A percentile compares a stretch with the other conserved stretches of the same genome.
phyloP scores from a whole-genome alignment of 1,284 basidiomycete genomes.

The Cutaneotrichosporon sp. region DNA sequence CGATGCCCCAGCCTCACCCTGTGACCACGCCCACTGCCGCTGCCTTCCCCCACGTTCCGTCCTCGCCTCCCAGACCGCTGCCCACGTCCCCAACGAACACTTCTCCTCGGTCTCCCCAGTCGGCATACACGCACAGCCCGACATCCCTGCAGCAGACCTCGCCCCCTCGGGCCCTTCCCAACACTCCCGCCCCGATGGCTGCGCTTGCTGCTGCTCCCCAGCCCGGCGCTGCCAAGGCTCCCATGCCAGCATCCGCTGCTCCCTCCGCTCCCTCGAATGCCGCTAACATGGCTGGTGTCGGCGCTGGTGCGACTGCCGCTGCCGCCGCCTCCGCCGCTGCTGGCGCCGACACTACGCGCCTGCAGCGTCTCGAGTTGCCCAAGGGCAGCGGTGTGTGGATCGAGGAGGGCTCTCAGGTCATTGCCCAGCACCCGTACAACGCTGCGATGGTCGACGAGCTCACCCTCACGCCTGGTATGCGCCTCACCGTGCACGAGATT shows the following conservation, averaged over 20 bases:
- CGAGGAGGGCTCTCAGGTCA: slow-evolving; percentile 8
- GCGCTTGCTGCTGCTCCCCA: slow-evolving; percentile 1
- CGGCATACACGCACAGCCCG: slow-evolving; percentile 1
- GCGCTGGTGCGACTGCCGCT: not conserved
- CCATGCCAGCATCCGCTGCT: not conserved
- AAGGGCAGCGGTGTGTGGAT: slow-evolving; percentile 12
- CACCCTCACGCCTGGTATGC: slow-evolving; percentile 50
- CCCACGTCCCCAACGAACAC: not conserved
- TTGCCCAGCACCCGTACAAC: slow-evolving; percentile 27
- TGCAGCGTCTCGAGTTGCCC: slow-evolving; percentile 2
- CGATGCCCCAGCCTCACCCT: not conserved
- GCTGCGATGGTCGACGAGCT: slow-evolving; percentile 51
- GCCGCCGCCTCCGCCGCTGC: not conserved
- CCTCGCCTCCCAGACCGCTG: slow-evolving; percentile 1
- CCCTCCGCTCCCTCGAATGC: not conserved
- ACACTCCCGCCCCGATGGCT: not conserved
- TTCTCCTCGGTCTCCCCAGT: not conserved
- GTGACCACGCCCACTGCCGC: slow-evolving; percentile 1
- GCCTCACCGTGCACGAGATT: slow-evolving; percentile 40
- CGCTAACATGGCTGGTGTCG: slow-evolving; percentile 5
- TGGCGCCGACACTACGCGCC: slow-evolving; percentile 1
- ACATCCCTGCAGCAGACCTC: not conserved
- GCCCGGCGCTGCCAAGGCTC: not conserved
- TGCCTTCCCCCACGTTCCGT: not conserved
- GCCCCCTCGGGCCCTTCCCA: slow-evolving; percentile 1